phyloP scores from a whole-genome alignment of 331 rosid genomes.

The Quercus phellos region DNA sequence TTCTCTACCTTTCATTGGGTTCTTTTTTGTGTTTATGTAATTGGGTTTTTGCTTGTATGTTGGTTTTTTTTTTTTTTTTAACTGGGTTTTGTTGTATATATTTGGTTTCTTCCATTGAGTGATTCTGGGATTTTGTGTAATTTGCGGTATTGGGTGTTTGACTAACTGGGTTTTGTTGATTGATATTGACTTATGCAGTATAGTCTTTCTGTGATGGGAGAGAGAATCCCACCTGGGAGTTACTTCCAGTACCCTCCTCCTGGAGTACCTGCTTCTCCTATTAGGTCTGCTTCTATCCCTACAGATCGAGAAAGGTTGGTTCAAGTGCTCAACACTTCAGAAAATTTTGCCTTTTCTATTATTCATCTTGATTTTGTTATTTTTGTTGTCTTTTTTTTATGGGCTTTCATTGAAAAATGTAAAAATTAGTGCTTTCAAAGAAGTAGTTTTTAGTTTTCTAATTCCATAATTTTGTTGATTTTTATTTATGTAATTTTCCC shows the following conservation, averaged over 20 bases:
- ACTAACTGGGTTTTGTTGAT: background rate
- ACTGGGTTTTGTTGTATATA: background rate
- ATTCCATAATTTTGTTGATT: background rate
- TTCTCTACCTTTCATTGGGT: background rate
- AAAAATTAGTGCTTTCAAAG: background rate
- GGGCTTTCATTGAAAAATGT: background rate
- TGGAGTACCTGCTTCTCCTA: conserved; percentile 69
- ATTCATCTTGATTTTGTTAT: background rate
- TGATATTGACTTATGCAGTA: background rate
- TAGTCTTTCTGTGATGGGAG: conserved; percentile 55
- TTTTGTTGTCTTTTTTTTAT: background rate
- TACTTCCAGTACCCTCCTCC: conserved; percentile 91
- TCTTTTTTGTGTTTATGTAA: background rate
- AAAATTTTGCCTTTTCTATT: background rate
- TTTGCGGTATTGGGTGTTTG: background rate
- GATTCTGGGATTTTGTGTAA: background rate
- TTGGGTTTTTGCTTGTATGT: background rate
- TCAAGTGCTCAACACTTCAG: background rate
- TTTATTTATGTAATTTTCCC: background rate
- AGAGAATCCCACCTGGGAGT: conserved; percentile 74
- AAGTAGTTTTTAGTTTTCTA: background rate
- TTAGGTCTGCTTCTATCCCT: conserved; percentile 51
- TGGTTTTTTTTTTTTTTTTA: background rate
- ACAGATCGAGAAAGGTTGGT: conserved; percentile 77
- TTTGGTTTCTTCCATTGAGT: background rate